A percentile compares a stretch with the other conserved stretches of the same genome.
Conservation (phyloP, 2,329 filamentous ascomycete species). For the Pseudocercospora fijiensis region DNA sequence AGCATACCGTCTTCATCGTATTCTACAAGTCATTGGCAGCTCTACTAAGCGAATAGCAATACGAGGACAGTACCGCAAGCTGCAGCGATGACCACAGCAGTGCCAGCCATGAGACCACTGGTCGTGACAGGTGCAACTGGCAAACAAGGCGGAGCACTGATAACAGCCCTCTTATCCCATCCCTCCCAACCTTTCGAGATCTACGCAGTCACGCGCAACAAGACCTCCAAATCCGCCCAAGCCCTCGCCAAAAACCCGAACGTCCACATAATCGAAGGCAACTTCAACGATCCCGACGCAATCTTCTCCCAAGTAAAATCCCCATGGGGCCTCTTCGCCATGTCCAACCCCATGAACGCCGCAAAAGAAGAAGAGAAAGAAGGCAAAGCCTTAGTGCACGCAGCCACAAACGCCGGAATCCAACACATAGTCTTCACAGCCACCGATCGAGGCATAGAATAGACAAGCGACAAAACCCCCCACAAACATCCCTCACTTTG, state of each 20-base stretch:
- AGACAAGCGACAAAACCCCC: slow-evolving; percentile 55
- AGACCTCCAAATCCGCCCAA: slow-evolving; percentile 52
- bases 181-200: slow-evolving; percentile 44
- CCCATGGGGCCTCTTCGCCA: slow-evolving; percentile 34
- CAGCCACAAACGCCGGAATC: slow-evolving; percentile 55
- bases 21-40: not conserved
- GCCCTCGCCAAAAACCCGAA: slow-evolving; percentile 47
- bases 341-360: slow-evolving; percentile 29
- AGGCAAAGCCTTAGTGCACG: slow-evolving; percentile 60
- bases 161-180: slow-evolving; percentile 43
- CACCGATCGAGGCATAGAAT: slow-evolving; percentile 57
- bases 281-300: slow-evolving; percentile 52
- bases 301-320: slow-evolving; percentile 48
- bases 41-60: not conserved
- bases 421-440: slow-evolving; percentile 61
- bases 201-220: slow-evolving; percentile 61
- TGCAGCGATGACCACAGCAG: slow-evolving; percentile 11
- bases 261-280: slow-evolving; percentile 58
- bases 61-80: not conserved
- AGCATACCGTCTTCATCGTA: not conserved
- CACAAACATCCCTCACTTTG: slow-evolving; percentile 63
- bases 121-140: slow-evolving; percentile 49
- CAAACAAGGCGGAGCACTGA: slow-evolving; percentile 49
- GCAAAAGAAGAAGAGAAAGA: slow-evolving; percentile 50
- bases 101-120: slow-evolving; percentile 27